Evolutionary conservation across 2,329 filamentous ascomycete species (phyloP), one percentile per base, ranked within the genome.

Genomic region (Alternaria arborescens): DNA sequence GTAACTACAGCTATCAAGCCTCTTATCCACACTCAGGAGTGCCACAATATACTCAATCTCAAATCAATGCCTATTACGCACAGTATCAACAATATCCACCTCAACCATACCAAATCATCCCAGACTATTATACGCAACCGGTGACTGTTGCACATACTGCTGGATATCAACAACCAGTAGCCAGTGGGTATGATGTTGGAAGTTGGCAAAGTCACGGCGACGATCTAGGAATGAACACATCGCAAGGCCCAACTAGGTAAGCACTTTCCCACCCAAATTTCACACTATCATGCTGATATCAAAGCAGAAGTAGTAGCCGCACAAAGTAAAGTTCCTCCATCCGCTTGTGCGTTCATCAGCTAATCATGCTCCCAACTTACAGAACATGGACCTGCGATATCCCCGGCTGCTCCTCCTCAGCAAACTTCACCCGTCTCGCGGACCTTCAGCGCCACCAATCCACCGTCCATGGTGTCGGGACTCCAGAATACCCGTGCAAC

Each of bases 391-490:
- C 66, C 32, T 78, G 75, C 61, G 70, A 75, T 22, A 53, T 74
- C 11, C 57, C 69, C 5, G 61, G 63, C 40, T 77, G 75, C 62
- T 70, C 74, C 30, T 76, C 72, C 5, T 73, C 68, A 4, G 75
- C 75, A 8, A 70, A 75, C 34, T 78, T 78, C 60, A 76, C 73
- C 2, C 71, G 76, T 12, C 69, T 74, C 5, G 76, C 76, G 0
- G 76, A 78, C 51, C 72, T 78, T 7, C 74, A 78, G 60, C 72
- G 76, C 28, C 76, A 78, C 55, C 74, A 77, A 58, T 66, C 71
- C 16, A 78, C 76, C 2, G 75, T 78, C 2, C 76, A 78, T 28
- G 71, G 69, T 14, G 58, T 71, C 0, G 69, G 69, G 14, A 67
- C 64, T 1, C 72, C 72, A n/a, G 74, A 74, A 7, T 77, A 69